Evolutionary conservation across 2,329 filamentous ascomycete species (phyloP).

Genomic region (Lecanicillium sp.): DNA sequence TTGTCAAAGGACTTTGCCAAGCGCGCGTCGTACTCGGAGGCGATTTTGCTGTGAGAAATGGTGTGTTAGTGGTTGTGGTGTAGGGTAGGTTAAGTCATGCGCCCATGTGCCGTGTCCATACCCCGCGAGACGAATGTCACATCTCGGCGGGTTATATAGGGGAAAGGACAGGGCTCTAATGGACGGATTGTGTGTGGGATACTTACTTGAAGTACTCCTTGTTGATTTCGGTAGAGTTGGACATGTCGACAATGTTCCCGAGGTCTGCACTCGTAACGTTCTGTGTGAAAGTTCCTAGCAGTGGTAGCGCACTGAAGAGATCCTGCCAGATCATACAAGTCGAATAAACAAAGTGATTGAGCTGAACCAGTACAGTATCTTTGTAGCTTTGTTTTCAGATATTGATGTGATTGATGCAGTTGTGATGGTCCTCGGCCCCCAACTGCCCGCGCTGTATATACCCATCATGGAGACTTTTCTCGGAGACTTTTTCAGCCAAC

Average conservation of each 20-base stretch:
- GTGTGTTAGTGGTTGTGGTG: neutral
- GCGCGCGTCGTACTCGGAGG: conserved; percentile 39
- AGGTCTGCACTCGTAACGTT: neutral
- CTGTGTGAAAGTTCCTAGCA: neutral
- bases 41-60: conserved; percentile 22
- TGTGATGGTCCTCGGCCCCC: neutral
- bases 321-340: conserved; percentile 1
- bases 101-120: too few species aligned
- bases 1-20: conserved; percentile 47
- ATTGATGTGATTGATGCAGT: neutral
- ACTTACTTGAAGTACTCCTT: conserved; percentile 39
- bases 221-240: conserved; percentile 29
- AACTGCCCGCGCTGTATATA: conserved; percentile 2
- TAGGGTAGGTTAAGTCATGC: neutral
- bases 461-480: conserved; percentile 7
- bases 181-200: neutral
- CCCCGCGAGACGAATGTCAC: too few species aligned
- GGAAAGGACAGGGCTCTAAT: neutral
- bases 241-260: conserved; percentile 22
- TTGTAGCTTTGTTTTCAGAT: neutral
- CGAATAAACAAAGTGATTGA: too few species aligned
- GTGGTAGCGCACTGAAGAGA: neutral
- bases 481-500: conserved; percentile 2
- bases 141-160: too few species aligned
- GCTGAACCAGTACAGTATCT: neutral